Evolutionary conservation across 371 early-diverging fungal species (phyloP).

Genomic region (Mucor saturninus): DNA sequence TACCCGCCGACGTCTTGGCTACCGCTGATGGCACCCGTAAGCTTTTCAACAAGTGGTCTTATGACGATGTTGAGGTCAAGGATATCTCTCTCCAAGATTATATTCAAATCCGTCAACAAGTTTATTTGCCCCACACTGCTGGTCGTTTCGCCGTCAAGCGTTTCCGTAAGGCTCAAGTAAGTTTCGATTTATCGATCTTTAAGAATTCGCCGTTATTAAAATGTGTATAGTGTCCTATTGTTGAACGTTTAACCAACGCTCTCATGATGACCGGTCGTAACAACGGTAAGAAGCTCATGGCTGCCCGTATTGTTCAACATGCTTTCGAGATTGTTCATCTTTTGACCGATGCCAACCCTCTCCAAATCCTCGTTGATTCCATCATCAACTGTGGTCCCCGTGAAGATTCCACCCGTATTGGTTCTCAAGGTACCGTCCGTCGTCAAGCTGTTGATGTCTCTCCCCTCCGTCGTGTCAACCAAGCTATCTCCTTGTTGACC

Average conservation of each 20-base stretch:
- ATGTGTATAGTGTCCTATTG: slow-evolving; percentile 90
- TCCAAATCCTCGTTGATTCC: slow-evolving; percentile 99
- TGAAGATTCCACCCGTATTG: slow-evolving; percentile 99
- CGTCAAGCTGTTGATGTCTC: slow-evolving; percentile 99
- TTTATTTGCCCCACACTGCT: slow-evolving; percentile 98
- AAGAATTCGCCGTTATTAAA: neutral
- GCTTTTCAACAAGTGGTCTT: slow-evolving; percentile 96
- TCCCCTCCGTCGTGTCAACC: slow-evolving; percentile 99
- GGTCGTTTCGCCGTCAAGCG: slow-evolving; percentile 97
- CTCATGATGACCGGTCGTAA: slow-evolving; percentile 99
- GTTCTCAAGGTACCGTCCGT: slow-evolving; percentile 99
- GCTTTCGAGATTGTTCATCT: slow-evolving; percentile 99
- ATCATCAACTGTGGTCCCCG: slow-evolving; percentile 99
- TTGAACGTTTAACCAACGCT: slow-evolving; percentile 99
- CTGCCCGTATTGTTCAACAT: slow-evolving; percentile 98
- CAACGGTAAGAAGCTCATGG: slow-evolving; percentile 99
- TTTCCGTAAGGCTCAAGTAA: slow-evolving; percentile 97
- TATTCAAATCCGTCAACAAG: slow-evolving; percentile 91
- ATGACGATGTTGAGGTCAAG: slow-evolving; percentile 95
- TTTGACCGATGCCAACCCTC: slow-evolving; percentile 98
- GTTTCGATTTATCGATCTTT: neutral
- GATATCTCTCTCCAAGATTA: slow-evolving; percentile 96
- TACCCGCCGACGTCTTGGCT: slow-evolving; percentile 68
- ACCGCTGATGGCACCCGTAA: slow-evolving; percentile 70
- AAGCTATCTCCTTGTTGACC: slow-evolving; percentile 96